phyloP scores from a whole-genome alignment of 2,329 filamentous ascomycete species.

The Fusarium floridanum region DNA sequence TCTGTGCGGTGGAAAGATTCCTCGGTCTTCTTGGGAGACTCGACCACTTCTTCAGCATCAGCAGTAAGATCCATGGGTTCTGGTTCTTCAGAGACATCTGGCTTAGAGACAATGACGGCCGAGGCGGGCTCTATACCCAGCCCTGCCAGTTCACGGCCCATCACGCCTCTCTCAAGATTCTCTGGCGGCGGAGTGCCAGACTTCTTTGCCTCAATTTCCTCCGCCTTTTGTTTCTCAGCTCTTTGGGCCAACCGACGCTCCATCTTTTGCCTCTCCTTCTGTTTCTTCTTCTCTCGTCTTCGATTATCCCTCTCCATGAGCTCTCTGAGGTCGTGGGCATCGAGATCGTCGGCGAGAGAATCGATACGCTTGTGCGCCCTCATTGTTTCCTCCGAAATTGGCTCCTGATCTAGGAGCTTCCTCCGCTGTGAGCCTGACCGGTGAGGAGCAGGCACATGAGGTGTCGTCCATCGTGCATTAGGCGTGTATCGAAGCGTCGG shows the following conservation, averaged over 20 bases:
- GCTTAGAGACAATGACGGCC: constrained; percentile 67
- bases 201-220: constrained; percentile 67
- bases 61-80: constrained; percentile 42
- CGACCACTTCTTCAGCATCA: constrained; percentile 33
- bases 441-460: constrained; percentile 59
- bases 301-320: constrained; percentile 91
- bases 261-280: constrained; percentile 75
- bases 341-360: constrained; percentile 85
- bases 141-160: constrained; percentile 69
- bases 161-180: constrained; percentile 71
- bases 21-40: constrained; percentile 40
- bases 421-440: constrained; percentile 65
- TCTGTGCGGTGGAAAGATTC: constrained; percentile 50
- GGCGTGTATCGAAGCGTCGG: constrained; percentile 84
- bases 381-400: constrained; percentile 72
- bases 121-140: constrained; percentile 70
- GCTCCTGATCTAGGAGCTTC: constrained; percentile 62
- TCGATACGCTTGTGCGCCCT: constrained; percentile 74
- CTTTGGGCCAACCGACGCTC: constrained; percentile 74
- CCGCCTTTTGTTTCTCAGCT: constrained; percentile 74
- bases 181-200: constrained; percentile 64
- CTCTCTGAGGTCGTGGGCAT: constrained; percentile 85
- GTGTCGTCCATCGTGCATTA: constrained; percentile 69
- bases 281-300: constrained; percentile 80
- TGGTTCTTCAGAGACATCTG: constrained; percentile 45